phyloP scores from a whole-genome alignment of 2,329 filamentous ascomycete species.

The Aspergillus sp. region DNA sequence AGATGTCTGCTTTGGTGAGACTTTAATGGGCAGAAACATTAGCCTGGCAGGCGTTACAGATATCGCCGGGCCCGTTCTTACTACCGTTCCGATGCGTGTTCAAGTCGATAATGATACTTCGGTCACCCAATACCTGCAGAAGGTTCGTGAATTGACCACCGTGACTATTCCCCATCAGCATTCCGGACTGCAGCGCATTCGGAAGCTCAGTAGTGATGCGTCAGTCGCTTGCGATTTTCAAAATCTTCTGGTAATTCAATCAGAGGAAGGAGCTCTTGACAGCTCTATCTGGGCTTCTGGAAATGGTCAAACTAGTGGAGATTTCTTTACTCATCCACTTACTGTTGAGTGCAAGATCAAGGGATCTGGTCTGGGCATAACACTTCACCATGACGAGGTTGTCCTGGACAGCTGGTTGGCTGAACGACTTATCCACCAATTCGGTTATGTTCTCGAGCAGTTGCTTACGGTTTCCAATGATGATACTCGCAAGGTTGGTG shows the following conservation, averaged over 20 bases:
- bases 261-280: conserved; percentile 24
- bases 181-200: conserved; percentile 54
- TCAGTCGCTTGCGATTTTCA: conserved; percentile 48
- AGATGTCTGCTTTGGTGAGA: conserved; percentile 56
- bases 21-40: conserved; percentile 55
- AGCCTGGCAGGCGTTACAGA: conserved; percentile 50
- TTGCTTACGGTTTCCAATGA: conserved; percentile 27
- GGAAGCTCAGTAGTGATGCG: conserved; percentile 52
- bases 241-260: conserved; percentile 47
- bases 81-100: conserved; percentile 40
- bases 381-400: conserved; percentile 66
- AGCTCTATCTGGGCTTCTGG: conserved; percentile 31
- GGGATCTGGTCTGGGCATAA: conserved; percentile 56
- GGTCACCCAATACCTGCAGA: conserved; percentile 53
- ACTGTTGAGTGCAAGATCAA: conserved; percentile 64
- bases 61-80: conserved; percentile 46
- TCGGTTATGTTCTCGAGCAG: conserved; percentile 41
- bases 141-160: conserved; percentile 57
- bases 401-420: conserved; percentile 54
- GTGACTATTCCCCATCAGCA: conserved; percentile 65
- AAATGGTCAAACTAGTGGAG: conserved; percentile 57
- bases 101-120: conserved; percentile 37
- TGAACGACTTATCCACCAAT: conserved; percentile 55
- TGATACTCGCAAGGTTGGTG: conserved; percentile 23
- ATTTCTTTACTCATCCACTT: conserved; percentile 59